Evolutionary conservation across 768 basidiomycete species (phyloP), one percentile per base, ranked within the genome.

Genomic region (Lentinula aciculospora): DNA sequence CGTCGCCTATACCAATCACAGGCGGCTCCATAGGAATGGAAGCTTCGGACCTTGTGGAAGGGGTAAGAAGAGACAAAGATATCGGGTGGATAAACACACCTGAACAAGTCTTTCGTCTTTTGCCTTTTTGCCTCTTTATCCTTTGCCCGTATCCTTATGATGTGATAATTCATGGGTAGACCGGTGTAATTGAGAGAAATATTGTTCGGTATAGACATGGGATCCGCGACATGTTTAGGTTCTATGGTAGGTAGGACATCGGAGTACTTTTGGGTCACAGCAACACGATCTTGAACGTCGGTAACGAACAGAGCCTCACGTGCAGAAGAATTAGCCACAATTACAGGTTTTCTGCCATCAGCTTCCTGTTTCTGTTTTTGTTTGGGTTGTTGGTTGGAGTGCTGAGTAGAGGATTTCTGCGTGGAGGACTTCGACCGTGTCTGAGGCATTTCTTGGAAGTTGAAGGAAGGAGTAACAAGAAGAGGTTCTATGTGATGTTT

Each of bases 1-100:
- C 72, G 69, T 92, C 87, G 6, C 89, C 92, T 2, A 85, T 68
- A 7, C 82, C 91, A 56, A 79, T 64, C 32, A 91, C 67, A 12
- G 69, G 69, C 3, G 74, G 67, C 5, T 75, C 73, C 31, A 72
- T 63, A 48, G 72, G 69, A 12, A 79, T 48, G 8, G 67, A 68
- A 5, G 77, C 73, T 2, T 76, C 81, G 2, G 74, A 72, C 62
- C 80, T 81, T 40, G 9, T 42, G 4, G 10, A 21, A 37, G 36
- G 27, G 53, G 53, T 51, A 17, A 51, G 50, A 54, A 13, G n/a
- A 25, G 31, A 47, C n/a, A 13, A 15, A 29, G 13, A 19, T 17
- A 17, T 15, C 17, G 46, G 8, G 28, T 28, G 2, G 8, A 47
- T 70, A 29, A 39, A 61, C 58, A 17, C 75, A 53, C 50, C 50